Base-by-base conservation (phyloP, 1,139 yeast genomes). In the Hansenula sp. region DNA sequence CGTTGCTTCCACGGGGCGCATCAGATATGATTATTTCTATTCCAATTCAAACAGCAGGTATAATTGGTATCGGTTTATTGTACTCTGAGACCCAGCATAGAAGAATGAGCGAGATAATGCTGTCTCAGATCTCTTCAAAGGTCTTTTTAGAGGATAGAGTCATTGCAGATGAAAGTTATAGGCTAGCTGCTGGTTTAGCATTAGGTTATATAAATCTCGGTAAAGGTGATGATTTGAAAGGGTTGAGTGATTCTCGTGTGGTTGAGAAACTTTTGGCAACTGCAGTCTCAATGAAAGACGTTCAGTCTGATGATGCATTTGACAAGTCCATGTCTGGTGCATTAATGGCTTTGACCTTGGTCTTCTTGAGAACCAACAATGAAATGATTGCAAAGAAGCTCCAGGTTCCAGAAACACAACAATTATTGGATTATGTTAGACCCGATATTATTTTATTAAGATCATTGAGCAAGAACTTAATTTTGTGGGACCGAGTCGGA, bases 141-240 rank as follows among this genome's bases (percentile, higher is more conserved):
- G 74, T 82, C 4, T 62, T 65, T n/a, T 76, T 80, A 36, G 79
- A 81, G 52, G 91, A 82, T 41, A 62, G 68, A 38, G 74, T 70
- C 33, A 69, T 75, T 10, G 60, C 68, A 6, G 65, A 82, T 60
- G 98, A 93, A 62, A 89, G 95, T 1, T 91, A 93, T 57, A 72
- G 95, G 48, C 67, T 91, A 31, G 87, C 96, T 0, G 93, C 96
- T 0, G 99, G 99, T 0, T 76, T 93, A 38, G 79, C 96, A 0
- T 65, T 91, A 24, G 99, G 99, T 0, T 77, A 82, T 49, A 83
- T 91, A n/a, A 90, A 91, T 58, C 65, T 90, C 32, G 96, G 95
- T 1, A 78, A 79, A 51, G 96, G 96, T 0, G 73, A 76, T 46
- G 79, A 77, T 47, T 66, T 83, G 42, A 69, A 76, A 40, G 84